Evolutionary conservation across 106 monocot species (phyloP).

Genomic region (Gastrodia elata): DNA sequence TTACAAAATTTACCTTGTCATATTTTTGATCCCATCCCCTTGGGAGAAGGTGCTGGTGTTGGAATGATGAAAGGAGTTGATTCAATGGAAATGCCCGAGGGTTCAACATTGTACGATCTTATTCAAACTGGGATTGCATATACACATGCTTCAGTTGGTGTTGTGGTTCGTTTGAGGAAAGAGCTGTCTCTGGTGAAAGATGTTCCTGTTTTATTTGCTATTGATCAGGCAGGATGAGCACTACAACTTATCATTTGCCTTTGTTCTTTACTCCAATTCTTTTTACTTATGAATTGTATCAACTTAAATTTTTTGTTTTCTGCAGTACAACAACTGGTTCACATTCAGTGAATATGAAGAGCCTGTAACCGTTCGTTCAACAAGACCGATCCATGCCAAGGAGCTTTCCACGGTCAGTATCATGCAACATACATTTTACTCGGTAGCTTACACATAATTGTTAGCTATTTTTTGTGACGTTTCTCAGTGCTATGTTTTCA

Average conservation of each 20-base stretch:
- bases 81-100: slow-evolving; percentile 82
- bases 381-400: slow-evolving; percentile 76
- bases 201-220: slow-evolving; percentile 87
- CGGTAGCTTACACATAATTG: background rate
- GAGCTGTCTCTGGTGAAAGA: slow-evolving; percentile 85
- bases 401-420: slow-evolving; percentile 72
- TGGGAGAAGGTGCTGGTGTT: slow-evolving; percentile 92
- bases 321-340: slow-evolving; percentile 96
- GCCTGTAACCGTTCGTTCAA: slow-evolving; percentile 57
- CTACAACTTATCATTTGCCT: background rate
- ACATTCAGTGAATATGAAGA: slow-evolving; percentile 93
- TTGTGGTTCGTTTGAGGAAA: slow-evolving; percentile 78
- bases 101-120: slow-evolving; percentile 78
- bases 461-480: background rate
- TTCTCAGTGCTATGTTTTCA: background rate
- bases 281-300: background rate
- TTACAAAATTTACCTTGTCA: slow-evolving; percentile 69
- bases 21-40: slow-evolving; percentile 72
- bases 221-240: slow-evolving; percentile 61
- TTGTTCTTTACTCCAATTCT: background rate
- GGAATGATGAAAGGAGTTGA: slow-evolving; percentile 33
- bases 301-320: slow-evolving; percentile 5
- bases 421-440: slow-evolving; percentile 1
- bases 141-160: slow-evolving; percentile 73
- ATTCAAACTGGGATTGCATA: slow-evolving; percentile 81